These are phyloP conservation scores for Solanum infundibuliforme DNA, from an alignment of 257 asterid genomes.

Conservation along the genomic window DNA sequence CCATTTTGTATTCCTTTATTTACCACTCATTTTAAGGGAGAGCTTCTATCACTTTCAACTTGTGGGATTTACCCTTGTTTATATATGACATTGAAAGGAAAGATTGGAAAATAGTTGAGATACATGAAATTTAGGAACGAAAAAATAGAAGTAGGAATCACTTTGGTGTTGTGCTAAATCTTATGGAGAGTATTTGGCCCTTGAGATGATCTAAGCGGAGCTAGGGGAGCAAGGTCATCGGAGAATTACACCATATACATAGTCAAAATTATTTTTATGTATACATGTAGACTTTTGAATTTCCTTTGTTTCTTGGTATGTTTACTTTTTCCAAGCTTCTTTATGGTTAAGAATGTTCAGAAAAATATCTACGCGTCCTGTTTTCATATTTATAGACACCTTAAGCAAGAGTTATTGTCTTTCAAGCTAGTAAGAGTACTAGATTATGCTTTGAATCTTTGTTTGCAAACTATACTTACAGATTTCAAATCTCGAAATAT, in stretches of 20 bases:
- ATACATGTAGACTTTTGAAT: not conserved
- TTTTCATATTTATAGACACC: not conserved
- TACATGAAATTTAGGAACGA: too few relatives aligned
- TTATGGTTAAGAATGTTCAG: not conserved
- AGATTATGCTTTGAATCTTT: not conserved
- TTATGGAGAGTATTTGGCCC: not conserved
- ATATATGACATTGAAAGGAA: too few relatives aligned
- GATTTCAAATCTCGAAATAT: not conserved
- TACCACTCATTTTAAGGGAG: not conserved
- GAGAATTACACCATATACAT: too few relatives aligned
- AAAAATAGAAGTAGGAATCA: too few relatives aligned
- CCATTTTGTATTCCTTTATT: not conserved
- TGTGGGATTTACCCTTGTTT: too few relatives aligned
- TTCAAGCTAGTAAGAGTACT: not conserved
- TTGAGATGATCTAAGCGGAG: not conserved
- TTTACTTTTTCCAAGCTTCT: not conserved
- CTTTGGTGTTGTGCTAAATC: not conserved
- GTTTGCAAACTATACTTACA: not conserved
- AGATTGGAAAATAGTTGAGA: too few relatives aligned
- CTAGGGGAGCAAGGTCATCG: not conserved
- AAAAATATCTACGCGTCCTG: not conserved
- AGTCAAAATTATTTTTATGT: too few relatives aligned
- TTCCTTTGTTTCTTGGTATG: not conserved
- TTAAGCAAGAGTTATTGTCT: not conserved
- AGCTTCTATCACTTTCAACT: not conserved